Conservation (phyloP, 768 basidiomycete species). For the Boletus reticulatus region DNA sequence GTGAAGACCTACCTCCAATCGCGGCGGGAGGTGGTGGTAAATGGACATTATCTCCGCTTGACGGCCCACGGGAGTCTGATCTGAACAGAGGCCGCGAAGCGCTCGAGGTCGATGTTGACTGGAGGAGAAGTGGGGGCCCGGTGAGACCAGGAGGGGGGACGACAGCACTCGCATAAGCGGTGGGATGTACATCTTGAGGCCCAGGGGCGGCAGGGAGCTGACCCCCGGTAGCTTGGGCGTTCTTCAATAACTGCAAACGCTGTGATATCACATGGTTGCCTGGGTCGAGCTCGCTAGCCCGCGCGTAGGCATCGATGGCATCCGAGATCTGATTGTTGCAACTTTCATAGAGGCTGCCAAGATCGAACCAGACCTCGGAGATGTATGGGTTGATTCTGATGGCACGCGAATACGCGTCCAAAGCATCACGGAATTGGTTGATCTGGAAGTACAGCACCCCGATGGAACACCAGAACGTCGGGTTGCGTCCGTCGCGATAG, state of each 20-base stretch:
- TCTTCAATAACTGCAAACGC: constrained; percentile 74
- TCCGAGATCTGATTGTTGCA: constrained; percentile 99
- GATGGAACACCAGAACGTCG: constrained; percentile 99
- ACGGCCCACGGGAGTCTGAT: constrained; percentile 63
- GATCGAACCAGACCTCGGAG: constrained; percentile 77
- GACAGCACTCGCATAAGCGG: constrained; percentile 82
- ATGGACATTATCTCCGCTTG: constrained; percentile 35
- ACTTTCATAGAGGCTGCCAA: constrained; percentile 94
- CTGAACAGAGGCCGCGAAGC: constrained; percentile 50
- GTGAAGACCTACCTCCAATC: constrained; percentile 48
- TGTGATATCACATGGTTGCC: constrained; percentile 78
- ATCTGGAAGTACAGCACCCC: constrained; percentile 99
- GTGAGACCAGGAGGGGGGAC: constrained; percentile 67
- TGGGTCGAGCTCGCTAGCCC: constrained; percentile 93
- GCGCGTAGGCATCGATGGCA: constrained; percentile 96
- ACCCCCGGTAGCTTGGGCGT: constrained; percentile 71
- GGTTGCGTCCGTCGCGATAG: constrained; percentile 97
- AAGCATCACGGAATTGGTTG: constrained; percentile 98
- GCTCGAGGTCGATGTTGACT: constrained; percentile 35
- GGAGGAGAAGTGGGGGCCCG: constrained; percentile 65
- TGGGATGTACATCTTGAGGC: constrained; percentile 95
- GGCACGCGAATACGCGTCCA: constrained; percentile 98
- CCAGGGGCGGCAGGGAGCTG: constrained; percentile 85
- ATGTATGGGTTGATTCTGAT: constrained; percentile 99
- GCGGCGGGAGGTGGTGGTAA: constrained; percentile 62